Conservation (phyloP, 1,284 basidiomycete species). For the Cutaneotrichosporon daszewskae region DNA sequence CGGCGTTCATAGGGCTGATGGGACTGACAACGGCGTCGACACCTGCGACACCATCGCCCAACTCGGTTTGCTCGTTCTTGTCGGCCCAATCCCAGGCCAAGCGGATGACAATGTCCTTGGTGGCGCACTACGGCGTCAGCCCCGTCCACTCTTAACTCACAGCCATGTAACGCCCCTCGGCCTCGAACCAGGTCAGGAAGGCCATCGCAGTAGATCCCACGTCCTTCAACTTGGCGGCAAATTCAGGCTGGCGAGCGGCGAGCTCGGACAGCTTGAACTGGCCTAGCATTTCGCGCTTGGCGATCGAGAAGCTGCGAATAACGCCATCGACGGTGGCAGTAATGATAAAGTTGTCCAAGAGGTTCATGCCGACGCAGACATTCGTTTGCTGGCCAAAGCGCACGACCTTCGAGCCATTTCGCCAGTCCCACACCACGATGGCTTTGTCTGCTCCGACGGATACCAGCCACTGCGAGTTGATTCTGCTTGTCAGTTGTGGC, state of each 20-base stretch:
- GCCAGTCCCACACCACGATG: constrained; percentile 73
- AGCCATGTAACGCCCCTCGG: constrained; percentile 82
- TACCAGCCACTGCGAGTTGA: constrained; percentile 76
- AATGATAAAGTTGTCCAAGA: constrained; percentile 66
- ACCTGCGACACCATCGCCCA: not conserved
- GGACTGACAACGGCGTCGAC: not conserved
- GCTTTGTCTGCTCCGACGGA: constrained; percentile 83
- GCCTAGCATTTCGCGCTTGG: constrained; percentile 81
- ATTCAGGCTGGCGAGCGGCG: constrained; percentile 60
- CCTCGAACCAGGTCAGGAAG: constrained; percentile 70
- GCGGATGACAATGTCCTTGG: constrained; percentile 78
- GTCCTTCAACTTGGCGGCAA: constrained; percentile 57
- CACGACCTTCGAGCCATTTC: constrained; percentile 71
- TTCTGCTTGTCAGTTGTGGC: constrained; percentile 56
- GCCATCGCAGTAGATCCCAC: constrained; percentile 53
- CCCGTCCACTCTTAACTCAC: constrained; percentile 48
- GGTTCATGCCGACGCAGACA: constrained; percentile 80
- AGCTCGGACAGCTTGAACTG: constrained; percentile 81
- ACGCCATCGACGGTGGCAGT: constrained; percentile 88
- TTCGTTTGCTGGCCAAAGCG: constrained; percentile 90
- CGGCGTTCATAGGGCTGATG: too few relatives aligned
- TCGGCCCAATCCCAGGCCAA: constrained; percentile 73
- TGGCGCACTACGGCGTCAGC: constrained; percentile 63
- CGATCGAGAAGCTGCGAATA: constrained; percentile 81
- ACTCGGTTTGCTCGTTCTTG: constrained; percentile 12